Percentiles rank a stretch among this genome's conserved stretches.
phyloP scores from a whole-genome alignment of 2,329 filamentous ascomycete species.

The Alternaria sp. region DNA sequence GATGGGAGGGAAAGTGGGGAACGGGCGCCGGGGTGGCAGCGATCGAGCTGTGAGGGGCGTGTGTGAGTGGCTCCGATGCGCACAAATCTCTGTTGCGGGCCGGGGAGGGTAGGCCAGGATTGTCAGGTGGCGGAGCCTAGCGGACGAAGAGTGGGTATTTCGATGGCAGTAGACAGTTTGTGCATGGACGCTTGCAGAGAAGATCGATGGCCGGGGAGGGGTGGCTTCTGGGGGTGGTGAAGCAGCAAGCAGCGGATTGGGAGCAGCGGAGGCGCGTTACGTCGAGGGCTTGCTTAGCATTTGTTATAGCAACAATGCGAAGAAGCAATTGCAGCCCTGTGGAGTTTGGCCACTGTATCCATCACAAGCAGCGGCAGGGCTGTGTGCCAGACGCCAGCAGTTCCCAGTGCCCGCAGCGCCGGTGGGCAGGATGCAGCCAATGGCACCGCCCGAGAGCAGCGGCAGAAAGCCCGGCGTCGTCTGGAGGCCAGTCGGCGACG shows the following conservation, averaged over 20 bases:
- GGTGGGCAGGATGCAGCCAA: background rate
- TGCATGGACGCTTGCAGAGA: slow-evolving; percentile 17
- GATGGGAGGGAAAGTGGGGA: slow-evolving; percentile 22
- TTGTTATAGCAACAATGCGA: slow-evolving; percentile 15
- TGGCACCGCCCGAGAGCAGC: slow-evolving; percentile 2
- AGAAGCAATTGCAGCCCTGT: slow-evolving; percentile 18
- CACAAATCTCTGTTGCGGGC: slow-evolving; percentile 25
- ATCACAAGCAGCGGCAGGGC: slow-evolving; percentile 1
- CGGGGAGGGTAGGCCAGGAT: slow-evolving; percentile 20
- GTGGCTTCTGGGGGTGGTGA: background rate
- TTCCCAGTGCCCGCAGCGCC: slow-evolving; percentile 8
- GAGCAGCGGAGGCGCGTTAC: slow-evolving; percentile 3
- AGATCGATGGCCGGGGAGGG: background rate
- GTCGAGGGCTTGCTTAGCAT: slow-evolving; percentile 11
- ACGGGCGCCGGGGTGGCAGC: slow-evolving; percentile 22
- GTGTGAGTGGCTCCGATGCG: slow-evolving; percentile 25
- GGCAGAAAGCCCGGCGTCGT: slow-evolving; percentile 6
- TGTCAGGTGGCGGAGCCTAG: slow-evolving; percentile 19
- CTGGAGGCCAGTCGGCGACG: slow-evolving; percentile 12
- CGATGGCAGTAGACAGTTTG: slow-evolving; percentile 21
- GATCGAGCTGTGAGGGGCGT: slow-evolving; percentile 23
- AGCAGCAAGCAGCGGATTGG: background rate
- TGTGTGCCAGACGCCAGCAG: slow-evolving; percentile 4
- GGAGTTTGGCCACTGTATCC: slow-evolving; percentile 1
- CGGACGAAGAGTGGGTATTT: slow-evolving; percentile 17